Conservation (phyloP, 306 rosid species). For the Crotalaria pallida region DNA sequence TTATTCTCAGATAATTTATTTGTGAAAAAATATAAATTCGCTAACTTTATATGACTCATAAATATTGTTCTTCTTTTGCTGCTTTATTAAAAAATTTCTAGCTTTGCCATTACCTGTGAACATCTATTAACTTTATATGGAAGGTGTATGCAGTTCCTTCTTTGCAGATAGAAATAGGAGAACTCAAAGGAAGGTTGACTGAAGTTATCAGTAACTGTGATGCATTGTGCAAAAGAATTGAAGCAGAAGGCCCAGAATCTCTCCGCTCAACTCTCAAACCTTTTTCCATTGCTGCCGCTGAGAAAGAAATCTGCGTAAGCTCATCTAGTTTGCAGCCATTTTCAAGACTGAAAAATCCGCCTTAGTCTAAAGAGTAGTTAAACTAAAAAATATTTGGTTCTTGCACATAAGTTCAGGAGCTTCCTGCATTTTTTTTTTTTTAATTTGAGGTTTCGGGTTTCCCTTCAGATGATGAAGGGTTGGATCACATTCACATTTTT, state of each 20-base stretch:
- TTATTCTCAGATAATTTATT: no score
- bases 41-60: no score
- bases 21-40: no score
- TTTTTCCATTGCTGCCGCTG: slow-evolving; percentile 26
- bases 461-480: slow-evolving; percentile 5
- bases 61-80: no score
- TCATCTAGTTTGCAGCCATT: slow-evolving; percentile 28
- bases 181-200: slow-evolving; percentile 87
- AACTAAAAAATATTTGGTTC: slow-evolving; percentile 28
- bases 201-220: slow-evolving; percentile 88
- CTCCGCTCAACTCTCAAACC: slow-evolving; percentile 65
- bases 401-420: slow-evolving; percentile 20
- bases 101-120: neutral
- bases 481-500: slow-evolving; percentile 19
- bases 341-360: slow-evolving; percentile 25
- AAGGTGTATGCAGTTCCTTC: slow-evolving; percentile 52
- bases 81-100: no score
- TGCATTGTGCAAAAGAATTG: slow-evolving; percentile 77
- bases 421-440: slow-evolving; percentile 21
- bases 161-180: slow-evolving; percentile 90
- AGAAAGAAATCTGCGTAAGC: slow-evolving; percentile 19
- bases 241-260: slow-evolving; percentile 67
- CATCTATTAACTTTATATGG: slow-evolving; percentile 11
- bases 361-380: slow-evolving; percentile 45
- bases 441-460: slow-evolving; percentile 18